Evolutionary conservation across 202 grass and related monocot species (phyloP), one percentile per base, ranked within the genome.

Genomic region (Carex arenaria): DNA sequence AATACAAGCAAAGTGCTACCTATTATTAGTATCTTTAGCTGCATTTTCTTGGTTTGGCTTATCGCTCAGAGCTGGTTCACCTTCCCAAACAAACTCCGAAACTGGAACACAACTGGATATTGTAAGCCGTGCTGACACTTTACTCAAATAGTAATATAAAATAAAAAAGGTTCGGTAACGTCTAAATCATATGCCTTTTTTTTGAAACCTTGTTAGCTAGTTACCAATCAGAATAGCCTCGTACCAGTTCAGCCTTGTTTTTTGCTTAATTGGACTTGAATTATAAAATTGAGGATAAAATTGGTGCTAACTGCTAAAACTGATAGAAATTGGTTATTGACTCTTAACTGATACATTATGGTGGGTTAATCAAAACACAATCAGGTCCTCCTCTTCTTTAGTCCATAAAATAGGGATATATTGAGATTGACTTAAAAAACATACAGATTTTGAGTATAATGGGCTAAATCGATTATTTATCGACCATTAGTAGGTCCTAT

Each of bases 81-180:
- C 91, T 84, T 99, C 96, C 96, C 96, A 99, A 74, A 94, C 68
- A 78, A 99, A 87, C 85, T 99, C 96, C 18, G 93, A 95, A 77
- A 99, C 96, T 96, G 90, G 80, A 96, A 89, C 36, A 34, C 20
- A 83, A 59, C 73, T 15, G 14, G 19, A 59, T 11, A 59, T 19
- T 56, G 23, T 78, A 78, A 78, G 30, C 30, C 28, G 19, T 36
- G 30, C 17, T 60, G 53, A 78, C 28, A 78, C 13, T 38, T 36
- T 6, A 59, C 3, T 38, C 30, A 1, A n/a, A 11, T 57, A 36
- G 72, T 18, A 78, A 56, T n/a, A 36, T 78, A 78, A 78, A 78
- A 78, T 31, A 36, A 32, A 76, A 34, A 74, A 9, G 45, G 8
- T 56, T 76, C 14, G 32, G 20, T 18, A 38, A 40, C 7, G 13